Evolutionary conservation across 2,329 filamentous ascomycete genomes (phyloP).

Genomic region (Aureobasidium zeae): DNA sequence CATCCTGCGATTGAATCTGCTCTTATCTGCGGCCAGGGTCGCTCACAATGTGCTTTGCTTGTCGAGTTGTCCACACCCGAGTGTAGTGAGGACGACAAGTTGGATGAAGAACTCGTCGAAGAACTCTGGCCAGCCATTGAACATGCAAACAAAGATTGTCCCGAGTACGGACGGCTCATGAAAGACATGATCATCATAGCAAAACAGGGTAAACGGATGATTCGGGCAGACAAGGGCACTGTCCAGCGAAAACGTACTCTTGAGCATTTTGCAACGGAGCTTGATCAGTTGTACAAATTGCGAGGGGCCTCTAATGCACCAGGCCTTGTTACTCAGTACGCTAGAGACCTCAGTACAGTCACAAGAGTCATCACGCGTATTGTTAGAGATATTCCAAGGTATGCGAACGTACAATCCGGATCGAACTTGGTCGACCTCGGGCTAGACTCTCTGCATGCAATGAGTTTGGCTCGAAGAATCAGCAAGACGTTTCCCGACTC

Average conservation of each 20-base stretch:
- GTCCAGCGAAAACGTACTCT: constrained; percentile 36
- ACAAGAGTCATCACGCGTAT: neutral
- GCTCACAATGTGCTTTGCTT: constrained; percentile 25
- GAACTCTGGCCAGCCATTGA: constrained; percentile 39
- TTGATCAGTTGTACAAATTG: constrained; percentile 37
- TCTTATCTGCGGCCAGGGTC: constrained; percentile 26
- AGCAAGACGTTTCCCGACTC: neutral
- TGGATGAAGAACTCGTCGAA: constrained; percentile 28
- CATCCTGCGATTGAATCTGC: constrained; percentile 25
- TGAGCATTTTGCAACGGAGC: constrained; percentile 36
- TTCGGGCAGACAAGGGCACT: constrained; percentile 39
- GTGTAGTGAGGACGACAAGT: constrained; percentile 1
- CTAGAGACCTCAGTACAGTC: neutral
- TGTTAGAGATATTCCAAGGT: neutral
- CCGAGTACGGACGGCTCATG: constrained; percentile 35
- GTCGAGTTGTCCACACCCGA: constrained; percentile 22
- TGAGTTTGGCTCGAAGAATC: neutral
- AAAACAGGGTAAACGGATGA: constrained; percentile 35
- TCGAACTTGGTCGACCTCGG: constrained; percentile 28
- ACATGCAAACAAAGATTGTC: constrained; percentile 33
- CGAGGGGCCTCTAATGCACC: neutral
- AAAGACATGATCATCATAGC: constrained; percentile 37
- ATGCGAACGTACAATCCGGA: neutral
- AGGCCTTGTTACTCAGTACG: neutral
- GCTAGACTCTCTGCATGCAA: constrained; percentile 27